Evolutionary conservation across 163 green algal species (phyloP), one percentile per base, ranked within the genome.

Genomic region (Chlamydomonas reinhardtii): DNA sequence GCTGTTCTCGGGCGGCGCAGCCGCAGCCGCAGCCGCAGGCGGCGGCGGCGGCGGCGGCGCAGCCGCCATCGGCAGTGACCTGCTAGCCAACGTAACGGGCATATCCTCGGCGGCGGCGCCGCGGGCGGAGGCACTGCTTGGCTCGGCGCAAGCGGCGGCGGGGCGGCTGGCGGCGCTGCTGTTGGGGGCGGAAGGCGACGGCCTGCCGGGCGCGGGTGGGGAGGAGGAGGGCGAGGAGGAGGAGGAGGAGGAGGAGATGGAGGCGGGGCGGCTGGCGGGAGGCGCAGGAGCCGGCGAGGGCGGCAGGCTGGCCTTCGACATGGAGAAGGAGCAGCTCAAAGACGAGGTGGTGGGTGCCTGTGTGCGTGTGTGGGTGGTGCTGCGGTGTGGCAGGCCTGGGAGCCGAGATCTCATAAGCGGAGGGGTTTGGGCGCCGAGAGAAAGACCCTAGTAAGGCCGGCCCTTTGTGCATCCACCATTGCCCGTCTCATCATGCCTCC

Each of bases 251-350:
- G 70, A 34, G 70, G 12, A 56, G 17, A 6, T 6, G 70, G 22
- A 17, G 70, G 70, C 25, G 35, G 76, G 2, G 31, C 32, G 16
- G 74, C 27, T n/a, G 61, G 76, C 76, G 1, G 76, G 16, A 32
- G 64, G 54, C 25, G 32, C 59, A 27, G 75, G 1, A 52, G 24
- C 32, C 34, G 75, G 61, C 56, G 56, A 34, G 24, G 32, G 31
- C 31, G 76, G 27, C 35, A n/a, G n/a, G 11, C 32, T 14, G 29
- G 34, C 29, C 24, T n/a, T 52, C 43, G 82, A 88, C 37, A 43
- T 52, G 31, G 83, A 88, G 52, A 77, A 73, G 74, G 74, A 83
- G 73, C 43, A 77, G 73, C 83, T 88, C 29, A 72, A 43, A 48
- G 83, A 84, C 20, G 83, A 88, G 74, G 73, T 88, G 83, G 66